A percentile compares a stretch with the other conserved stretches of the same genome.
Evolutionary conservation across 495 filamentous ascomycete species (phyloP).

Genomic region (Aspergillus ostianus): DNA sequence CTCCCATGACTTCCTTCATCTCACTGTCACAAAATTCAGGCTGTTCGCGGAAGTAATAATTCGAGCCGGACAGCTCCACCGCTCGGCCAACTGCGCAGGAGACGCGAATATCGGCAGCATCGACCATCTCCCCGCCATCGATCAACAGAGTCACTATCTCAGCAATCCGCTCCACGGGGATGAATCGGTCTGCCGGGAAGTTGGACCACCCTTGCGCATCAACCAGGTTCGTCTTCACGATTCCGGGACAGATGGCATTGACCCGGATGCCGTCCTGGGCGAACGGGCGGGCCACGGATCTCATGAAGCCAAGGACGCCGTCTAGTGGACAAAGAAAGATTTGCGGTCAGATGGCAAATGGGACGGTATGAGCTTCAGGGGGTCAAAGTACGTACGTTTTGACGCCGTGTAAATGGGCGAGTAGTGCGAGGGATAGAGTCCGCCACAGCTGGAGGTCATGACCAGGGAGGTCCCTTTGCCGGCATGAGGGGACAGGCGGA

Average conservation of each 20-base stretch:
- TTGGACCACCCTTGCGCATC: slow-evolving; percentile 4
- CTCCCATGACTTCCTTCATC: slow-evolving; percentile 25
- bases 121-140: slow-evolving; percentile 14
- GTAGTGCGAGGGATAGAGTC: slow-evolving; percentile 19
- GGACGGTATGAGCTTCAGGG: background rate
- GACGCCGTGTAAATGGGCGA: slow-evolving; percentile 17
- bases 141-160: slow-evolving; percentile 10
- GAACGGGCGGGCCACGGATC: slow-evolving; percentile 15
- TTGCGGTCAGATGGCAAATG: background rate
- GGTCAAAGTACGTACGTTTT: slow-evolving; percentile 15
- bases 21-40: slow-evolving; percentile 23
- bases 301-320: slow-evolving; percentile 19
- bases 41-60: slow-evolving; percentile 19
- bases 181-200: slow-evolving; percentile 11
- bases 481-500: slow-evolving; percentile 17
- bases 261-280: slow-evolving; percentile 20
- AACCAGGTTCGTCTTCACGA: slow-evolving; percentile 18
- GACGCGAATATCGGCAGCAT: slow-evolving; percentile 15
- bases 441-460: slow-evolving; percentile 22
- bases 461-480: slow-evolving; percentile 13
- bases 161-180: slow-evolving; percentile 12
- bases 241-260: slow-evolving; percentile 22
- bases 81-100: slow-evolving; percentile 12
- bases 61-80: slow-evolving; percentile 16
- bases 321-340: slow-evolving; percentile 3